These are phyloP conservation scores for Diaporthe eres DNA, from an alignment of 2,329 filamentous ascomycete species.

Conservation along the genomic window DNA sequence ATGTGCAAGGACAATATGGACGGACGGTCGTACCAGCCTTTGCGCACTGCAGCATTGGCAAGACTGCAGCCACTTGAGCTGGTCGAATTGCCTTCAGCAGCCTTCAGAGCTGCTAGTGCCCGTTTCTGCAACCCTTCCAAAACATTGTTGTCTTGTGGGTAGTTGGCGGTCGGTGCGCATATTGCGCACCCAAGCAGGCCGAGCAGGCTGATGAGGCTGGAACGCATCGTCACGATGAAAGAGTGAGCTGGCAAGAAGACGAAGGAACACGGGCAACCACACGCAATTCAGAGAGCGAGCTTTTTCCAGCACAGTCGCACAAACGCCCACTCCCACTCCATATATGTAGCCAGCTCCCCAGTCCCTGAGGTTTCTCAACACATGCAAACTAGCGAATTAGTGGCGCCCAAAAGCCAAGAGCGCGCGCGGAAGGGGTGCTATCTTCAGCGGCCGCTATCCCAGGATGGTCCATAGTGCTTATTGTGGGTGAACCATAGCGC, in stretches of 20 bases:
- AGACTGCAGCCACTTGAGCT: not conserved
- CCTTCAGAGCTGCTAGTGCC: constrained; percentile 2
- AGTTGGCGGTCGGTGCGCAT: not conserved
- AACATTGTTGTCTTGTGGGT: not conserved
- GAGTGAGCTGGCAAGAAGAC: no score
- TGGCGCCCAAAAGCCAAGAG: constrained; percentile 3
- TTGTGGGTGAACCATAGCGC: constrained; percentile 18
- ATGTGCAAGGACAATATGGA: no score
- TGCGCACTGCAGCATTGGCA: constrained; percentile 9
- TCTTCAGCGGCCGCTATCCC: not conserved
- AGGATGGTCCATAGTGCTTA: constrained; percentile 15
- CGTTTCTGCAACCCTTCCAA: not conserved
- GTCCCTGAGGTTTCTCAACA: not conserved
- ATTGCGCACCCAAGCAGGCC: not conserved
- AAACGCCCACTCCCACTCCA: not conserved
- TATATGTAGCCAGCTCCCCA: not conserved
- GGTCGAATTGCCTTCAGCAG: constrained; percentile 10
- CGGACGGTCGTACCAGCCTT: not conserved
- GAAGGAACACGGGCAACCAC: no score
- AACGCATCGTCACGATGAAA: not conserved
- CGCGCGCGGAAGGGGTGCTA: not conserved
- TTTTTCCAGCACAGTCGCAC: not conserved
- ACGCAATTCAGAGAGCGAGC: not conserved
- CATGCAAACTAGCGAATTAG: constrained; percentile 3
- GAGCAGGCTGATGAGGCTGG: not conserved